These are phyloP conservation scores for Termitomyces titanicus DNA, from an alignment of 768 basidiomycete species.

Conservation along the genomic window DNA sequence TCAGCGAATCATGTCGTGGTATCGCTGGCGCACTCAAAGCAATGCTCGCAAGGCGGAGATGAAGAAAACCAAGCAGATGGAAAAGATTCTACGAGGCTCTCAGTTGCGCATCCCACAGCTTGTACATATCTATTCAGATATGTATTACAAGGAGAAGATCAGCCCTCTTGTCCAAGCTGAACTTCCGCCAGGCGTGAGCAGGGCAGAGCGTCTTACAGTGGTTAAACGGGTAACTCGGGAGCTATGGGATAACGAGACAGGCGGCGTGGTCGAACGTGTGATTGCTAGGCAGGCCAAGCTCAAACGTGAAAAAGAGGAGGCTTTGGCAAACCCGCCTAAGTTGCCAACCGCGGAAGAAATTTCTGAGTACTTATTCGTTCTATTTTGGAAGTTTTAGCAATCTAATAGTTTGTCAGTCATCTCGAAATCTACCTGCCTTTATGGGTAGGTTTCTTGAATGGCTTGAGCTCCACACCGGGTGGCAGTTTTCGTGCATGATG, in stretches of 20 bases:
- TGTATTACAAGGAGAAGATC: conserved; percentile 2
- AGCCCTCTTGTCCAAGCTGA: not conserved
- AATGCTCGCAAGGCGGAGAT: not conserved
- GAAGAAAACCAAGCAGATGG: not conserved
- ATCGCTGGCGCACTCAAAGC: not conserved
- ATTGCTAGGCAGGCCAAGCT: not conserved
- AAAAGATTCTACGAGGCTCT: not conserved
- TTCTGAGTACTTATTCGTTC: not conserved
- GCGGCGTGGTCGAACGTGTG: not conserved
- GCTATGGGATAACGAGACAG: not conserved
- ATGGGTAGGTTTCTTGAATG: not conserved
- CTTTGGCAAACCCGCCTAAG: not conserved
- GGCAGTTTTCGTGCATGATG: conserved; percentile 1
- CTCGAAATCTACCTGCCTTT: not conserved
- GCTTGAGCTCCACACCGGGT: not conserved
- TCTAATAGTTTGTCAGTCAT: not conserved
- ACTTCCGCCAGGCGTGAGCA: not conserved
- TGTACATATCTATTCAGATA: conserved; percentile 2
- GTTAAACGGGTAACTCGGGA: not conserved
- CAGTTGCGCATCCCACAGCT: not conserved
- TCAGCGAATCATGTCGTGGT: conserved; percentile 4
- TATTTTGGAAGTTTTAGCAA: not conserved
- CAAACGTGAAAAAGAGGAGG: not conserved
- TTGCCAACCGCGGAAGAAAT: not conserved
- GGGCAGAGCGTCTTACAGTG: not conserved